Conservation (phyloP, 495 filamentous ascomycete species). For the Eremomyces bilateralis region DNA sequence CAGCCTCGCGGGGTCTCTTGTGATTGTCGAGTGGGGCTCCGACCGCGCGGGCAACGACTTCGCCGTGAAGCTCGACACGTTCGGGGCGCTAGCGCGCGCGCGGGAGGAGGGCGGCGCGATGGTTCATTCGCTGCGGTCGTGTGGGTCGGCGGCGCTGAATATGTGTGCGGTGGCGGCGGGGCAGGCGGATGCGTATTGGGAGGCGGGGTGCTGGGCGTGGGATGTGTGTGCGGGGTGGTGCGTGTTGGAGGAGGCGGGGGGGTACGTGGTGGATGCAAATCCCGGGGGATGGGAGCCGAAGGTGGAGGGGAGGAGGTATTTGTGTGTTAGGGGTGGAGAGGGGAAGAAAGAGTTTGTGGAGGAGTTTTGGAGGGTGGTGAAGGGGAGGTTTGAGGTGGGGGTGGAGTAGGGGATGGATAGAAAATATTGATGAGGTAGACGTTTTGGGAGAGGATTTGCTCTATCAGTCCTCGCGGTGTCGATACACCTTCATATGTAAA, state of each 20-base stretch:
- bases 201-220: conserved; percentile 89
- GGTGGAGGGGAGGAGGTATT: conserved; percentile 58
- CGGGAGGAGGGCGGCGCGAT: conserved; percentile 53
- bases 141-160: conserved; percentile 71
- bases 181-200: conserved; percentile 71
- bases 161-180: conserved; percentile 63
- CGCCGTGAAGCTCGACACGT: conserved; percentile 47
- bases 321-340: conserved; percentile 47
- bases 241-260: conserved; percentile 66
- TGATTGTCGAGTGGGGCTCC: conserved; percentile 60
- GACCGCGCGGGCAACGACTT: conserved; percentile 57
- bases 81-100: conserved; percentile 36
- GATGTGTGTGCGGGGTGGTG: conserved; percentile 87
- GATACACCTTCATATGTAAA: too few species aligned
- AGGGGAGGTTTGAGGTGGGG: conserved; percentile 28
- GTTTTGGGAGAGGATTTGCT: too few species aligned
- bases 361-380: conserved; percentile 52
- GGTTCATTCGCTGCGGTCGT: conserved; percentile 55
- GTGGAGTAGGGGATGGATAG: not conserved
- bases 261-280: conserved; percentile 57
- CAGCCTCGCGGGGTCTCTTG: conserved; percentile 34
- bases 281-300: conserved; percentile 50
- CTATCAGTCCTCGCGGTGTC: too few species aligned
- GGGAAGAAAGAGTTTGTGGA: conserved; percentile 58
- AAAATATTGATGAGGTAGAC: too few species aligned